Conservation (phyloP, 2,329 filamentous ascomycete genomes). For the Zopfia rhizophila region DNA sequence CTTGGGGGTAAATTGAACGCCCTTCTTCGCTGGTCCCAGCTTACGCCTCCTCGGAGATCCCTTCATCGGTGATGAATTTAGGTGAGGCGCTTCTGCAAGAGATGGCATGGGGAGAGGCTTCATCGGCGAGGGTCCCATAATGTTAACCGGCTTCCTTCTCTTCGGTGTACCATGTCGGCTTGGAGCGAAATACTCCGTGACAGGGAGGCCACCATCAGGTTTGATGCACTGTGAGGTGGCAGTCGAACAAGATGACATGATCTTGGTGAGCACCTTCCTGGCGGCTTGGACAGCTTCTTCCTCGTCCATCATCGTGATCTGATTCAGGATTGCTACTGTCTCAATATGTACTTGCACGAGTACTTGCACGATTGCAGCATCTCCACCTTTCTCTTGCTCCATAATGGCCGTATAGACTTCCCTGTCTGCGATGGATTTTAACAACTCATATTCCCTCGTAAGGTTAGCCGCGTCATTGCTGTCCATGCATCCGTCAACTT, state of each 20-base stretch:
- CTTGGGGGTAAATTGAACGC: slow-evolving; percentile 80
- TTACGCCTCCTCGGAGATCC: slow-evolving; percentile 84
- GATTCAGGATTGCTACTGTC: slow-evolving; percentile 82
- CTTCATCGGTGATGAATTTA: slow-evolving; percentile 74
- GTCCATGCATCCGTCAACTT: slow-evolving; percentile 72
- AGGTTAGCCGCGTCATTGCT: slow-evolving; percentile 76
- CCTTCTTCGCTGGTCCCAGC: slow-evolving; percentile 71
- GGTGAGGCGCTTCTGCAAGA: slow-evolving; percentile 46
- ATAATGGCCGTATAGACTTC: slow-evolving; percentile 81
- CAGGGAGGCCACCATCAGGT: slow-evolving; percentile 77
- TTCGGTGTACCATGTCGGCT: slow-evolving; percentile 80
- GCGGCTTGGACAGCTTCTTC: slow-evolving; percentile 84
- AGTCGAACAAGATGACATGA: slow-evolving; percentile 79
- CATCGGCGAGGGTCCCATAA: slow-evolving; percentile 60
- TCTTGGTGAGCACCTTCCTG: slow-evolving; percentile 77
- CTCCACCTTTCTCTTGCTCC: slow-evolving; percentile 84
- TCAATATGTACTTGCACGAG: slow-evolving; percentile 93
- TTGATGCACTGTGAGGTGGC: slow-evolving; percentile 87
- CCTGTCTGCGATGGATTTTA: slow-evolving; percentile 83
- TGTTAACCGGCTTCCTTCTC: slow-evolving; percentile 65
- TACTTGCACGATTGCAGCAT: slow-evolving; percentile 81
- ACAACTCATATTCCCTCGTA: slow-evolving; percentile 82
- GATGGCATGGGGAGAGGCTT: slow-evolving; percentile 51
- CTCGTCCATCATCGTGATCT: slow-evolving; percentile 84
- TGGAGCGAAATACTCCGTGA: slow-evolving; percentile 74